Evolutionary conservation across 768 basidiomycete genomes (phyloP).

Genomic region (Leccinum subgranulosum): DNA sequence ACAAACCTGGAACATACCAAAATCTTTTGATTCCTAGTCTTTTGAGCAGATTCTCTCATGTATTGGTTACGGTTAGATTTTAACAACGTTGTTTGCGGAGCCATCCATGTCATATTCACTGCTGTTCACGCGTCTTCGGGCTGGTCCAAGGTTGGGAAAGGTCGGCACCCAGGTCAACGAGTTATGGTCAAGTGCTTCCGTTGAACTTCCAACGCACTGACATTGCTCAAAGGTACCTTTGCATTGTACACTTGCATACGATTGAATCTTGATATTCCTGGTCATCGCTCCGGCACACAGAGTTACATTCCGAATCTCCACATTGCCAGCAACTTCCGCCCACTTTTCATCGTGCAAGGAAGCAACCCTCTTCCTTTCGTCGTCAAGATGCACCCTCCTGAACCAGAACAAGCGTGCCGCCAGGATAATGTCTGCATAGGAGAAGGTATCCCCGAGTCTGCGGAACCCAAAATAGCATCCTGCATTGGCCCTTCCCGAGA

Average conservation of each 20-base stretch:
- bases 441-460: conserved; percentile 20
- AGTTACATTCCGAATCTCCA: conserved; percentile 26
- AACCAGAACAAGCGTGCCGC: conserved; percentile 11
- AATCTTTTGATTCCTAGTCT: neutral
- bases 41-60: neutral
- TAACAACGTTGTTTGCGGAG: neutral
- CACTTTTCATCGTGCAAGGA: conserved; percentile 27
- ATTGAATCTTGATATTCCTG: no score
- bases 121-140: no score
- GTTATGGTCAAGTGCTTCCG: neutral
- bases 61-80: neutral
- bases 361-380: conserved; percentile 27
- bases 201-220: no score
- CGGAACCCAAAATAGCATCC: conserved; percentile 6
- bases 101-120: neutral
- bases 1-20: conserved; percentile 48
- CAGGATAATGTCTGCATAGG: conserved; percentile 30
- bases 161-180: no score
- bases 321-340: conserved; percentile 22
- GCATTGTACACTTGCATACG: conserved; percentile 14
- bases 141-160: no score
- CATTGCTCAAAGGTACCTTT: neutral
- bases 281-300: neutral
- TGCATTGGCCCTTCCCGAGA: conserved; percentile 33
- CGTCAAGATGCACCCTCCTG: conserved; percentile 14